These are phyloP conservation scores for Elsinoe australis DNA, from an alignment of 2,329 filamentous ascomycete genomes.

Conservation along the genomic window DNA sequence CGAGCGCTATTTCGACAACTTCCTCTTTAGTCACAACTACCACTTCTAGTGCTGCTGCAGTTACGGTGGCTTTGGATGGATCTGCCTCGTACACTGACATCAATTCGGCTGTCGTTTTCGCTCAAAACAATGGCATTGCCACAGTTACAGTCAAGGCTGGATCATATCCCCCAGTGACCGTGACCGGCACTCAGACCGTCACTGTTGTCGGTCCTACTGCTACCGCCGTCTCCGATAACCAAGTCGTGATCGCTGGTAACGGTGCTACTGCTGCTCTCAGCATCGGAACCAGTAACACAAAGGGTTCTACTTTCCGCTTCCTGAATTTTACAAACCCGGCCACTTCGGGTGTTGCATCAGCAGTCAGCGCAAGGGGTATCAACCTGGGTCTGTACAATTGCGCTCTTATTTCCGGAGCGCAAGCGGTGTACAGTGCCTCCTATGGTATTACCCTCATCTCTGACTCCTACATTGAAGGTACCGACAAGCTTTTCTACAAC, in stretches of 20 bases:
- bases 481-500: conserved; percentile 38
- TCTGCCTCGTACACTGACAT: conserved; percentile 30
- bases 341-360: conserved; percentile 22
- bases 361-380: conserved; percentile 32
- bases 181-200: conserved; percentile 36
- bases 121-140: conserved; percentile 35
- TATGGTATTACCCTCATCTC: conserved; percentile 35
- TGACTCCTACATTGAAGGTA: conserved; percentile 40
- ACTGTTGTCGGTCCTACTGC: conserved; percentile 35
- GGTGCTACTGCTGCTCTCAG: conserved; percentile 25
- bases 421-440: conserved; percentile 26
- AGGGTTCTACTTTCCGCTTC: conserved; percentile 33
- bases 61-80: conserved; percentile 42
- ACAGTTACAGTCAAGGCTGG: conserved; percentile 41
- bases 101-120: conserved; percentile 36
- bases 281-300: conserved; percentile 27
- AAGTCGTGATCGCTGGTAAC: conserved; percentile 30
- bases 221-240: conserved; percentile 27
- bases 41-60: conserved; percentile 23
- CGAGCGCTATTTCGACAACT: background rate
- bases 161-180: conserved; percentile 37
- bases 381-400: conserved; percentile 41
- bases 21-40: conserved; percentile 17
- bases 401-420: conserved; percentile 36
- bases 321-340: conserved; percentile 35